phyloP scores from a whole-genome alignment of 108 stramenopile genomes.

The Mayamaea pseudoterrestris region DNA sequence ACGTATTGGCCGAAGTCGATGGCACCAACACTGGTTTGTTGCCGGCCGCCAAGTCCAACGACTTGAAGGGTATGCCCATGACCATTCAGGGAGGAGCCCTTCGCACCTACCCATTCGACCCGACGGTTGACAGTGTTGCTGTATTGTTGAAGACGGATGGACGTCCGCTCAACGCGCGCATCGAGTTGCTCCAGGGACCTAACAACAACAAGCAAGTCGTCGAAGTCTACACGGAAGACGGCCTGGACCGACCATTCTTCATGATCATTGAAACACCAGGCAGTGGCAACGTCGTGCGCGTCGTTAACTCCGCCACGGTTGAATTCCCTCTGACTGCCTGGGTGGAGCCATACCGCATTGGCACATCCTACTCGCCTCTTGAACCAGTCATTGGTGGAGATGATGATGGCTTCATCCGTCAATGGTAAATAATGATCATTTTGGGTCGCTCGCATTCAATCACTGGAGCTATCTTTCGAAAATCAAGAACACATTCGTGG shows the following conservation, averaged over 20 bases:
- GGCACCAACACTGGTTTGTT: too few relatives aligned
- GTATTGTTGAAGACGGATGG: conserved; percentile 68
- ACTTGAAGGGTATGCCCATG: too few relatives aligned
- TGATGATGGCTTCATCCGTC: too few relatives aligned
- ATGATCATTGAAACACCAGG: conserved; percentile 71
- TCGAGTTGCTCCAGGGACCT: conserved; percentile 74
- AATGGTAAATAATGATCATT: not conserved
- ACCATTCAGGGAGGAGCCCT: conserved; percentile 75
- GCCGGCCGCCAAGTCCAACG: too few relatives aligned
- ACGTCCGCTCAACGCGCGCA: conserved; percentile 74
- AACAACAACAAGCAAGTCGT: conserved; percentile 85
- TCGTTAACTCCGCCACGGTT: conserved; percentile 74
- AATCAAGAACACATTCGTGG: too few relatives aligned
- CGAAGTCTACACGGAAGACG: conserved; percentile 77
- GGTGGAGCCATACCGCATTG: conserved; percentile 27
- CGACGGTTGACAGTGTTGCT: conserved; percentile 52
- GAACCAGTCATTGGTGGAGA: too few relatives aligned
- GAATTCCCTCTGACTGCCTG: conserved; percentile 71
- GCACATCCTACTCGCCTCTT: too few relatives aligned
- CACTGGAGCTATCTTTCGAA: too few relatives aligned
- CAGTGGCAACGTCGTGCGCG: conserved; percentile 70
- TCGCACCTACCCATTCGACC: conserved; percentile 58
- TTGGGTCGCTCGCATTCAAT: not conserved
- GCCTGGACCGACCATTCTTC: conserved; percentile 71
- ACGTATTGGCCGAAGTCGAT: conserved; percentile 37